Conservation (phyloP, 2,329 filamentous ascomycete species). For the Triangularia setosa region DNA sequence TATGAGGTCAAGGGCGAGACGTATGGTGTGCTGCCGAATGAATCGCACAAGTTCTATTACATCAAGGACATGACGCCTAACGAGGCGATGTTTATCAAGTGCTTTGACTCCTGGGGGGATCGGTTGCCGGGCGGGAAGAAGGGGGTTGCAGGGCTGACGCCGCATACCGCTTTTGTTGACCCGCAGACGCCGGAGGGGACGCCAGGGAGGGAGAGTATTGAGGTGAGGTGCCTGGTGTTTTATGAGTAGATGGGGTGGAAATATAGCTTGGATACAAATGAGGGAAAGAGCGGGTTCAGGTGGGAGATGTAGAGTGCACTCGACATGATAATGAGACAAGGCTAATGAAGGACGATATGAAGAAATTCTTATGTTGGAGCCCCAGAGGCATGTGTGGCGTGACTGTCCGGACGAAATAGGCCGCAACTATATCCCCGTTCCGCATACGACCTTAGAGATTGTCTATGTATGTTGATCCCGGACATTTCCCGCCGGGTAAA, state of each 20-base stretch:
- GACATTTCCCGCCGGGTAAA: neutral
- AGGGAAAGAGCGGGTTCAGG: neutral
- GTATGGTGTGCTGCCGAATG: slow-evolving; percentile 53
- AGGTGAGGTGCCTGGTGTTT: slow-evolving; percentile 60
- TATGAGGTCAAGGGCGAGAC: slow-evolving; percentile 63
- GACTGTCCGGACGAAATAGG: neutral
- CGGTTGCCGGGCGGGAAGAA: slow-evolving; percentile 31
- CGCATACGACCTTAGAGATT: neutral
- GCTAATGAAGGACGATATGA: neutral
- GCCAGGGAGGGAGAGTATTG: slow-evolving; percentile 54
- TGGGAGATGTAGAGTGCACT: neutral
- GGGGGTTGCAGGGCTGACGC: slow-evolving; percentile 45
- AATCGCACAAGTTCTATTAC: slow-evolving; percentile 60
- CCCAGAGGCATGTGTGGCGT: too few species aligned
- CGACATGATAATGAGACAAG: neutral
- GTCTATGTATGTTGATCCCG: neutral
- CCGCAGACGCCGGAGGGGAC: slow-evolving; percentile 48
- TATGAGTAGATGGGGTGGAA: slow-evolving; percentile 40
- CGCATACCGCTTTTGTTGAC: slow-evolving; percentile 55
- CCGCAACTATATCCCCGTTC: neutral
- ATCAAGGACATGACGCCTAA: slow-evolving; percentile 62
- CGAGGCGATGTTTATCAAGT: slow-evolving; percentile 49
- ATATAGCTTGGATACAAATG: neutral
- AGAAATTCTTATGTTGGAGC: neutral
- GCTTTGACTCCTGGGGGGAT: slow-evolving; percentile 46